Evolutionary conservation across 192 early-diverging fungal genomes (phyloP), one percentile per base, ranked within the genome.

Genomic region (Coemansia sp.): DNA sequence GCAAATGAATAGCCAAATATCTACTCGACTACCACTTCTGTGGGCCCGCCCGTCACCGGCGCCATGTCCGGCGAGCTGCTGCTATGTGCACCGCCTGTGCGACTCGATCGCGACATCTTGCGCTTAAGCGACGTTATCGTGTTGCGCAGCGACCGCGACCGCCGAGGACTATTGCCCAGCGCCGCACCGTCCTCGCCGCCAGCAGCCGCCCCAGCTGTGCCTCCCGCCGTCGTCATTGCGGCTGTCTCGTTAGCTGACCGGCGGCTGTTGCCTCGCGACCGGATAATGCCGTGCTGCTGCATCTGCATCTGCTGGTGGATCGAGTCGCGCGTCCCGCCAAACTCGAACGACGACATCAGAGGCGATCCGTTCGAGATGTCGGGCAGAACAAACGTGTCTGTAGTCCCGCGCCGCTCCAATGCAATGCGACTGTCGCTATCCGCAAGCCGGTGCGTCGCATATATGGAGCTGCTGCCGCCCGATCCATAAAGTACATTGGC

Each of bases 111-210:
- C 4, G 71, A 74, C 36, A 74, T 55, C 34, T 49, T 60, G 50
- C 71, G 71, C 9, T 64, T 41, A 9, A 74, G 60, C 33, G 71
- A 74, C 13, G 71, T 74, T 28, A 74, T 74, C 0, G 71, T 74
- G 51, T 74, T 74, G 7, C 64, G 48, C 44, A 74, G 44, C 10
- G 71, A 74, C 17, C 71, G 55, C 18, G 71, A 74, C 14, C 71
- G 58, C 17, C 71, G 26, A 9, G 71, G 71, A 40, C 63, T 65
- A 18, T 60, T 61, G 33, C 46, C 39, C n/a, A 19, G 24, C 5
- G 26, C 23, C 7, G 30, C 36, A n/a, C 10, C 20, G 20, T 35
- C 36, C 38, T 48, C 37, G 14, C 35, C 47, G 5, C 22, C 52
- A 2, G 34, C 45, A n/a, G n/a, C n/a, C n/a, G n/a, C n/a, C n/a